Percentiles rank a stretch among this genome's conserved stretches.
Conservation (phyloP, 345 rosid genomes). For the Sisymbrium altissimum region DNA sequence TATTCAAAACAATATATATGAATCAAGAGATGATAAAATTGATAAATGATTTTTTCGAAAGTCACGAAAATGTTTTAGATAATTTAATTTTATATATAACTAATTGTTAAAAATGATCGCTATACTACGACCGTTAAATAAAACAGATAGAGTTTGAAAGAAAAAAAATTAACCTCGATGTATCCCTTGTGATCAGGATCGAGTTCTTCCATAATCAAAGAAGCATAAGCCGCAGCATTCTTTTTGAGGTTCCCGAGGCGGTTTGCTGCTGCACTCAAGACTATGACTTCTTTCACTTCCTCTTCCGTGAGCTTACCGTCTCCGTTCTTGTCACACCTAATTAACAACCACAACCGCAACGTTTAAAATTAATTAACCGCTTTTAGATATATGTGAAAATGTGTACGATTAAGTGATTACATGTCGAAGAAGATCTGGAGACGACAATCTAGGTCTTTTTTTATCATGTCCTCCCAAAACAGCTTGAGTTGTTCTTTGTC, state of each 20-base stretch:
- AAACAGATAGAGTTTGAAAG: background rate
- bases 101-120: background rate
- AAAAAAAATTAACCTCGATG: slow-evolving; percentile 57
- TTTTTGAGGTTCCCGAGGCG: slow-evolving; percentile 71
- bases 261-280: slow-evolving; percentile 85
- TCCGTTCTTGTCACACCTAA: slow-evolving; percentile 95
- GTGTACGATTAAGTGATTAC: slow-evolving; percentile 36
- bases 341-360: background rate
- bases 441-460: slow-evolving; percentile 70
- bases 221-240: slow-evolving; percentile 63
- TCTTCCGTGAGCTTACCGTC: slow-evolving; percentile 86
- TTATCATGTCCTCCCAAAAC: slow-evolving; percentile 91
- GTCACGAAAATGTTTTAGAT: background rate
- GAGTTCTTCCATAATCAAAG: slow-evolving; percentile 96
- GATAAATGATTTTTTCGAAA: background rate
- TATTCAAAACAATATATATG: background rate
- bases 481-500: slow-evolving; percentile 56
- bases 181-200: slow-evolving; percentile 90
- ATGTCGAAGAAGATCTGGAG: slow-evolving; percentile 94
- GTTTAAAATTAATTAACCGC: background rate
- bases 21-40: background rate
- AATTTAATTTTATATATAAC: background rate
- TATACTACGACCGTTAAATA: background rate
- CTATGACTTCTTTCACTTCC: slow-evolving; percentile 86
- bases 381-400: background rate